Conservation (phyloP, 2,329 filamentous ascomycete genomes). For the Claviceps maximensis region DNA sequence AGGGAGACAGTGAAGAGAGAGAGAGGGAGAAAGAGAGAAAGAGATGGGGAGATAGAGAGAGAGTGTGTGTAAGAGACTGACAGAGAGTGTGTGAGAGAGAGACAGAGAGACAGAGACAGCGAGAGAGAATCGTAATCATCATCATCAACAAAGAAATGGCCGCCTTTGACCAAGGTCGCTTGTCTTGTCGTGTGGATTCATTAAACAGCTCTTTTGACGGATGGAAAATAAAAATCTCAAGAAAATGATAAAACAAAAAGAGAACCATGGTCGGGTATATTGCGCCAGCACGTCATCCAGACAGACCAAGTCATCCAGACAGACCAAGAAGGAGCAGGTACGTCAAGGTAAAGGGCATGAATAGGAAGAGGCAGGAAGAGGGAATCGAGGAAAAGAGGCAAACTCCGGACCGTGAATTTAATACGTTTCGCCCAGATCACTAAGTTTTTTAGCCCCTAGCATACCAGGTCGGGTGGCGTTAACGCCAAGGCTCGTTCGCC, state of each 20-base stretch:
- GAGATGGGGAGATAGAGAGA: too few species aligned
- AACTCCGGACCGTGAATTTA: constrained; percentile 14
- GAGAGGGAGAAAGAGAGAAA: too few species aligned
- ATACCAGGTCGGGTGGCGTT: constrained; percentile 19
- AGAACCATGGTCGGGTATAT: constrained; percentile 2
- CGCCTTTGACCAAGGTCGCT: constrained; percentile 1
- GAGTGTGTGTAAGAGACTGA: too few species aligned
- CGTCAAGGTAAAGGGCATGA: neutral
- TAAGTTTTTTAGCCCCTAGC: constrained; percentile 26
- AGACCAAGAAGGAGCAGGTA: neutral
- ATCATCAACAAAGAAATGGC: constrained; percentile 1
- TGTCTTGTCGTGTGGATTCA: constrained; percentile 4
- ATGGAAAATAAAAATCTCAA: constrained; percentile 4
- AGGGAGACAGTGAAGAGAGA: too few species aligned
- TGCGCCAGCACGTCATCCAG: constrained; percentile 6
- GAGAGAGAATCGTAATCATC: constrained; percentile 5
- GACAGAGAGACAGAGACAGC: too few species aligned
- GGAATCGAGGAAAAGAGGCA: neutral
- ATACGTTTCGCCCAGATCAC: constrained; percentile 42
- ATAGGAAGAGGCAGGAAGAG: too few species aligned
- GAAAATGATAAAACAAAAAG: constrained; percentile 1
- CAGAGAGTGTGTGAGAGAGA: too few species aligned
- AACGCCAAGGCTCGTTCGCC: constrained; percentile 28
- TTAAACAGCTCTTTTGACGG: constrained; percentile 1
- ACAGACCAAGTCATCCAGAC: constrained; percentile 1